These are phyloP conservation scores for Fusarium citri DNA, from an alignment of 2,329 filamentous ascomycete species.

Conservation along the genomic window DNA sequence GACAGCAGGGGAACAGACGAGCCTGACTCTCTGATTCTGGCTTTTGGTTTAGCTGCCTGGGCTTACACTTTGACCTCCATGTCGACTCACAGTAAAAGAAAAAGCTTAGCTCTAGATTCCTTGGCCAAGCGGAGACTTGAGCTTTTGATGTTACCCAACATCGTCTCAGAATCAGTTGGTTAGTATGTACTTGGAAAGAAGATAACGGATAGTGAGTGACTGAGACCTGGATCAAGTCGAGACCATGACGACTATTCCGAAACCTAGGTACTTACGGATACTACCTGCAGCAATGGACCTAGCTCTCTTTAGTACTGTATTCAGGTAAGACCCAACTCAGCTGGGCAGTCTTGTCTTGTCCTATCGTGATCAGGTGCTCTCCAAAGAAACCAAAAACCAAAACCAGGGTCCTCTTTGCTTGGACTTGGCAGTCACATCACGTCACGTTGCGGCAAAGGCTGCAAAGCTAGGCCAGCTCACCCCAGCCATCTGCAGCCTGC, in stretches of 20 bases:
- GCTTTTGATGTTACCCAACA: conserved; percentile 8
- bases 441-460: conserved; percentile 19
- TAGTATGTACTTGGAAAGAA: background rate
- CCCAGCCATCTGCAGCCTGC: conserved; percentile 11
- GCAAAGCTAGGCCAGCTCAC: background rate
- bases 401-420: conserved; percentile 20
- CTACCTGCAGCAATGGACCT: background rate
- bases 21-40: background rate
- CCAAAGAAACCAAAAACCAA: conserved; percentile 5
- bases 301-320: background rate
- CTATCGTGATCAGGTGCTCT: conserved; percentile 36
- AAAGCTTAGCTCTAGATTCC: conserved; percentile 3
- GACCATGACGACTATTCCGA: conserved; percentile 1
- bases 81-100: background rate
- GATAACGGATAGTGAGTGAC: background rate
- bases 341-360: conserved; percentile 22
- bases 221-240: background rate
- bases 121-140: conserved; percentile 1
- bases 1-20: background rate
- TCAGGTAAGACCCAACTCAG: conserved; percentile 12
- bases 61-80: conserved; percentile 3
- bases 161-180: conserved; percentile 33
- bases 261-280: background rate
- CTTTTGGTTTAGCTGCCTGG: background rate
- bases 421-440: conserved; percentile 30